Evolutionary conservation across 345 rosid genomes (phyloP).

Genomic region (Arabidopsis suecica): DNA sequence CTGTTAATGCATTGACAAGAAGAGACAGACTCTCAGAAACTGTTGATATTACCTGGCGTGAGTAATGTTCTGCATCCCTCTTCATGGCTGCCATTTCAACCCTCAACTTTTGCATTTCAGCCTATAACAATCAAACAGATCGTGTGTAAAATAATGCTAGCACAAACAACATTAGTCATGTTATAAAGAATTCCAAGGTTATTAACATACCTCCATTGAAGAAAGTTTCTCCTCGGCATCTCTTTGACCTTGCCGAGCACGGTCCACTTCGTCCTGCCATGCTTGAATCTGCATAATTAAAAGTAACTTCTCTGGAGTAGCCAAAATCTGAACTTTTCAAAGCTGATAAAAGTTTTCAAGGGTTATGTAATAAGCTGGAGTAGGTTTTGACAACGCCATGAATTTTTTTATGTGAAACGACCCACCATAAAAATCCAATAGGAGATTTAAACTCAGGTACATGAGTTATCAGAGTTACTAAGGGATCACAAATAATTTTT

Average conservation of each 20-base stretch:
- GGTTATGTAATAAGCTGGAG: background rate
- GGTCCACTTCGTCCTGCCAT: slow-evolving; percentile 95
- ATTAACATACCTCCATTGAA: slow-evolving; percentile 87
- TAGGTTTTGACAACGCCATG: slow-evolving; percentile 4
- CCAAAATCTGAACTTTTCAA: slow-evolving; percentile 27
- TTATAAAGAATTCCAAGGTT: background rate
- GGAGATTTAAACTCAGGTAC: slow-evolving; percentile 1
- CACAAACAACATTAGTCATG: slow-evolving; percentile 11
- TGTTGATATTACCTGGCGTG: slow-evolving; percentile 76
- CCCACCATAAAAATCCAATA: slow-evolving; percentile 12
- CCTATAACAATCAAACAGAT: slow-evolving; percentile 56
- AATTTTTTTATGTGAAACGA: slow-evolving; percentile 19
- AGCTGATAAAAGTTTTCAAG: slow-evolving; percentile 16
- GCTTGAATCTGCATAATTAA: slow-evolving; percentile 69
- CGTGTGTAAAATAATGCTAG: no score
- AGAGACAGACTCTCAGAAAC: slow-evolving; percentile 33
- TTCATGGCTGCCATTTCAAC: slow-evolving; percentile 99
- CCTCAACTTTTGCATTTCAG: slow-evolving; percentile 92
- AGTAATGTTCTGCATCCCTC: slow-evolving; percentile 99
- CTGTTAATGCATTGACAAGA: slow-evolving; percentile 18
- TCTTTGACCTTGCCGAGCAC: slow-evolving; percentile 94
- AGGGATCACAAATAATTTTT: slow-evolving; percentile 8
- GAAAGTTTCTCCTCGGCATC: slow-evolving; percentile 95
- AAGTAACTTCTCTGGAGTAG: slow-evolving; percentile 23
- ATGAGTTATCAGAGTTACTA: slow-evolving; percentile 20